Evolutionary conservation across 805 yeast genomes (phyloP), one percentile per base, ranked within the genome.

Genomic region (Suhomyces pyralidae): DNA sequence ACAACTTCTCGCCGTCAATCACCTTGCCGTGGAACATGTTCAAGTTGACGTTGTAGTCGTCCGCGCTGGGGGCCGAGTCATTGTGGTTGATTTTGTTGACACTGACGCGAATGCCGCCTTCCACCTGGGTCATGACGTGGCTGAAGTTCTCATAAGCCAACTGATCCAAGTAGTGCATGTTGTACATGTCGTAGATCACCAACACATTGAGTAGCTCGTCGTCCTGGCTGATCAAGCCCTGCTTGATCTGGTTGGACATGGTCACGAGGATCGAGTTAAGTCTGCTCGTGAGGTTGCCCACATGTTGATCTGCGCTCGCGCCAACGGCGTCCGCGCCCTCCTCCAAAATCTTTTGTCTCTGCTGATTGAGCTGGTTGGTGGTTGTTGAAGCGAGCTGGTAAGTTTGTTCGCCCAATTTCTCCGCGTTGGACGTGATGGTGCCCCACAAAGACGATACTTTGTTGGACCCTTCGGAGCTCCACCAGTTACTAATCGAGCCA

Each of bases 1-100:
- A 87, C 54, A 94, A 79, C 67, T 94, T 93, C 62, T 88, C 96
- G 12, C 94, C 97, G 66, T 90, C 96, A 44, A 83, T 80, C 1
- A 83, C 62, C 57, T 87, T 86, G 7, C 97, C 97, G 19, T 79
- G 73, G 64, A 91, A 90, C 59, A 88, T 67, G 56, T 86, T 86
- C 61, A 93, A 79, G 47, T 81, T 81, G 28, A 80, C 76, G 53
- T 53, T 58, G 10, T 58, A 56, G 30, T 65, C 61, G 5, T 28
- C 40, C 1, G 19, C 14, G 40, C 19, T 10, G 22, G 42, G 28
- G 5, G 56, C 57, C 38, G 60, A 66, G 30, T 61, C 67, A 66
- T 65, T 70, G 53, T 69, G 73, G 56, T 73, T 71, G 58, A 67
- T 70, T 51, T 85, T 84, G 54, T 77, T 78, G 12, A 85, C 81